Evolutionary conservation across 1,284 basidiomycete genomes (phyloP), one percentile per base, ranked within the genome.

Genomic region (Anthracocystis panici-leucophaei): DNA sequence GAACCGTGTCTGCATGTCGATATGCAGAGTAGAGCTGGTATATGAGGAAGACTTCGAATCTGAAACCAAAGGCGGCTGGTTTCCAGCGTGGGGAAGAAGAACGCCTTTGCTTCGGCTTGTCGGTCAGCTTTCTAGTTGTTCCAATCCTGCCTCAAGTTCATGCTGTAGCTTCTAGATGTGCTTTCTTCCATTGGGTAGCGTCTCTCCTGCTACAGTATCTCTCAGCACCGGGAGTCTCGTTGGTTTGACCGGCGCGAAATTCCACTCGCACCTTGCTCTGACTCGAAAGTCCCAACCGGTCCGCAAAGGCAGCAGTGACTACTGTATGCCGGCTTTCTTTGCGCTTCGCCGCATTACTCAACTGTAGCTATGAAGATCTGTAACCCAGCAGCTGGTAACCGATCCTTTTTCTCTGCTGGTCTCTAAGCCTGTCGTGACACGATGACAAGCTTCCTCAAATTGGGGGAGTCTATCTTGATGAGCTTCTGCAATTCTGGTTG

Each of bases 21-120:
- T 48, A 38, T 55, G 59, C 59, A 62, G 27, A 48, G 14, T n/a
- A 48, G 16, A 48, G 35, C 46, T 49, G 45, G 45, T 31, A 50
- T 25, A 38, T 38, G 35, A 16, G 5, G 35, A 38, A 38, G 35
- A 16, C 35, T 33, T 33, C 42, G 31, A 21, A 5, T 20, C 8
- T 20, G 21, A 41, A 54, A 29, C 14, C 27, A 59, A 29, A 29
- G 14, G 18, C 41, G 51, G 49, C 7, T 23, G 51, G 27, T 14
- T 20, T 27, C 8, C 31, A 18, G 56, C 10, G 20, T 12, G 35
- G 35, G 35, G 35, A 12, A 38, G 12, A 12, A 38, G 12, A 2
- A 3, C 35, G 2, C 11, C 33, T 33, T 33, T 31, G 20, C 1
- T 21, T 51, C 33, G 31, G n/a, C 31, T 51, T 33, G 49, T 12